Evolutionary conservation across 306 rosid genomes (phyloP), one percentile per base, ranked within the genome.

Genomic region (Malus fusca): DNA sequence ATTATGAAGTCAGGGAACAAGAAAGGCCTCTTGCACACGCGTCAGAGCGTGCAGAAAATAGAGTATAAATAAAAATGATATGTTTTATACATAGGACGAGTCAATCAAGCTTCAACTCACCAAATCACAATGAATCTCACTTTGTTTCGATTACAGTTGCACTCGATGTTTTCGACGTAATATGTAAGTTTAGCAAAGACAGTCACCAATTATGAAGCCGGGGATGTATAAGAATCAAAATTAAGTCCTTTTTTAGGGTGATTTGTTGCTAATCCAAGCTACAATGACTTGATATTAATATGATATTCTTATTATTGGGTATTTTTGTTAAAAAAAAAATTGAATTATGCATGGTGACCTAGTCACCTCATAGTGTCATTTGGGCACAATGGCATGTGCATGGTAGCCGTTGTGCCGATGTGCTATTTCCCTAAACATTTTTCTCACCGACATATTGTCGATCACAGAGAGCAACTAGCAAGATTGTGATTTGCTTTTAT

Each of bases 201-300:
- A 28, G 1, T 33, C 8, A 64, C 10, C 6, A 70, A 48, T 48
- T 21, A 69, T 3, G 55, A 52, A 71, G 22, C 4, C 1, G 1
- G 0, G 2, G 4, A 13, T 18, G 13, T 17, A 19, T 13, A 17
- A 18, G 21, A 52, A 62, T 66, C 37, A 59, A 64, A 70, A 25
- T 23, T n/a, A n/a, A 75, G 55, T 53, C 60, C 58, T 35, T 75
- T 30, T 59, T 40, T 1, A 12, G 4, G 2, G 76, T 70, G 77
- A 77, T 80, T 22, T 83, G 79, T 62, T 61, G 30, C 28, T 12
- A 19, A 44, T 74, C 69, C 26, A 62, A 74, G 30, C 15, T 43
- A 26, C 77, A 74, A 19, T 11, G n/a, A 68, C 51, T 10, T 64
- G 8, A 59, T 23, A 22, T 23, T 23, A 59, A 48, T 48, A 15